Base-by-base conservation (phyloP, 2,329 filamentous ascomycete species). In the Fusarium sp. region DNA sequence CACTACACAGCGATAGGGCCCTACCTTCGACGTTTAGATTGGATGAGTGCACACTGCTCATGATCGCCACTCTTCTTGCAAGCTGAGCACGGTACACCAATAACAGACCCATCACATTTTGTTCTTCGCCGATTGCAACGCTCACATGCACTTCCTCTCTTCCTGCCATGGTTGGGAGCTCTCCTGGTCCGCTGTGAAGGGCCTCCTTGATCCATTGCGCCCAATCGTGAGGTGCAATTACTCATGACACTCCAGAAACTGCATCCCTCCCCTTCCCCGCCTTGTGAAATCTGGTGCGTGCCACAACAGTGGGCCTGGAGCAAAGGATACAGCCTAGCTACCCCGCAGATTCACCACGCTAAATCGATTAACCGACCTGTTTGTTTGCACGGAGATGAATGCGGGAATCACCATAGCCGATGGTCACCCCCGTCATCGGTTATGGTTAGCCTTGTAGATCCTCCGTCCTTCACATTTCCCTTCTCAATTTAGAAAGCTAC, bases 81-180 rank as follows among this genome's bases (percentile, higher is more conserved):
- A 1, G 44, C n/a, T 3, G 44, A 60, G 8, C 64, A 67, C 0
- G 62, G 63, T 2, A 67, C 45, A 7, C 63, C 63, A 7, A n/a
- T 36, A 0, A 51, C 17, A 2, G 53, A 67, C 2, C 63, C 51
- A 30, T 68, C 63, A 7, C 63, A 68, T 18, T 68, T 67, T 8
- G 53, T 68, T 32, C 63, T 41, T 1, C 53, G 35, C 13, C 41
- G 66, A 26, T 67, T 68, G 14, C 54, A 68, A 5, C 65, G 39
- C 11, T 53, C 63, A 15, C 63, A 53, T 0, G 53, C 63, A 4
- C 39, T 60, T 0, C 63, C 55, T 67, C 65, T 67, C n/a, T 67
- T 68, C 6, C 22, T 30, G 0, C 45, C 53, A 7, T 44, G 32
- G 8, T 67, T 51, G 2, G 35, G 17, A 1, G 8, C 28, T 4